These are phyloP conservation scores for Botryotinia calthae DNA, from an alignment of 2,329 filamentous ascomycete genomes.

Conservation along the genomic window DNA sequence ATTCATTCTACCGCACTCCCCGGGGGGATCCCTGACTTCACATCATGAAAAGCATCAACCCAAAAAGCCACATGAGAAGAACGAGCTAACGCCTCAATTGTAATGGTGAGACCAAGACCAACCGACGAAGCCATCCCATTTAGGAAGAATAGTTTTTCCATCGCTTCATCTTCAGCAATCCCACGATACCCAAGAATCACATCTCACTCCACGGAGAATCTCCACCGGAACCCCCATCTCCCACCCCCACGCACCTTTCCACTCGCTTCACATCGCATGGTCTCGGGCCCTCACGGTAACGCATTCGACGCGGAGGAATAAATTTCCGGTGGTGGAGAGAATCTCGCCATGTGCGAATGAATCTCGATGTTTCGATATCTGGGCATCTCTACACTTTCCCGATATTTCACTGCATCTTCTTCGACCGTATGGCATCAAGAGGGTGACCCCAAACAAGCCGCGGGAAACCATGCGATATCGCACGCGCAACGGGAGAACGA, in stretches of 20 bases:
- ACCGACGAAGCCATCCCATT: background rate
- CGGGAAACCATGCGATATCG: constrained; percentile 2
- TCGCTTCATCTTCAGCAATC: background rate
- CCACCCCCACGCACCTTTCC: background rate
- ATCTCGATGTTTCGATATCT: background rate
- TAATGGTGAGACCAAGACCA: background rate
- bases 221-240: background rate
- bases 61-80: background rate
- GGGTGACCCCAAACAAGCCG: too few relatives aligned
- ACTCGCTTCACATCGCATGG: background rate
- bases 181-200: background rate
- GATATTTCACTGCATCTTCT: too few relatives aligned
- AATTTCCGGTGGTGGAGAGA: constrained; percentile 2
- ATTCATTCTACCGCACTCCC: background rate
- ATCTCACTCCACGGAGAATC: background rate
- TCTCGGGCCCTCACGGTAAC: background rate
- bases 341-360: too few relatives aligned
- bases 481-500: background rate
- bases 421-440: too few relatives aligned
- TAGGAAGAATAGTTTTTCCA: background rate
- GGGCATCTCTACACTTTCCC: background rate
- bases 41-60: background rate
- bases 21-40: background rate
- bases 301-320: background rate
- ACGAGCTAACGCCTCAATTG: background rate